Evolutionary conservation across 1,139 yeast genomes (phyloP), one percentile per base, ranked within the genome.

Genomic region (Saccharomyces pastorianus): DNA sequence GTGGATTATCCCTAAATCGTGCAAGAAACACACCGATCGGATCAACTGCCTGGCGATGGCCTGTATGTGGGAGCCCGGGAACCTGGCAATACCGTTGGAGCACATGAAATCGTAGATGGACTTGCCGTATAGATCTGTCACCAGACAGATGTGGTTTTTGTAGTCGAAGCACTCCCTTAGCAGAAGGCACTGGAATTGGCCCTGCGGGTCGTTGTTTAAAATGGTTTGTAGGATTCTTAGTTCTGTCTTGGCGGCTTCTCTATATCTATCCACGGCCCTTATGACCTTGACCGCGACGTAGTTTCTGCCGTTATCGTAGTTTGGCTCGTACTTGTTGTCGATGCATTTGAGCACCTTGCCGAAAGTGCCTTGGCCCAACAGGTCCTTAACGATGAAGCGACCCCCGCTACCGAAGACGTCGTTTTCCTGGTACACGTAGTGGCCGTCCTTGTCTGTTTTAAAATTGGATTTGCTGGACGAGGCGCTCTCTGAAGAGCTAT

Each of bases 331-430:
- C 6, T 76, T 77, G n/a, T 73, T 56, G 64, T 85, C 91, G 59
- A 73, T 73, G 51, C 90, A 87, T 62, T 83, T 83, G 44, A 90
- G 86, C 13, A 95, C 99, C 68, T 91, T 93, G 20, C 99, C 99
- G 74, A 93, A 95, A 0, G 99, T 95, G 7, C 99, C 99, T 66
- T 93, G 98, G 25, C 99, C 99, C 57, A 93, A 75, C 53, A 89
- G 74, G 54, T 84, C 78, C 38, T 80, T 73, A 20, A 88, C 84
- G 27, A 81, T 71, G 63, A 85, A 84, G 51, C 95, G 75, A 51
- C 81, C 82, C 61, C 85, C 81, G 32, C 91, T 85, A 11, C 66
- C 63, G 69, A 85, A 84, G 3, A 71, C 62, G 48, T 83, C 83
- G 57, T 83, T 82, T 13, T 77, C 71, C 54, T 76, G 80, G 44